Base-by-base conservation (phyloP, 1,139 yeast species). In the Casaregolazyma suthepensis region DNA sequence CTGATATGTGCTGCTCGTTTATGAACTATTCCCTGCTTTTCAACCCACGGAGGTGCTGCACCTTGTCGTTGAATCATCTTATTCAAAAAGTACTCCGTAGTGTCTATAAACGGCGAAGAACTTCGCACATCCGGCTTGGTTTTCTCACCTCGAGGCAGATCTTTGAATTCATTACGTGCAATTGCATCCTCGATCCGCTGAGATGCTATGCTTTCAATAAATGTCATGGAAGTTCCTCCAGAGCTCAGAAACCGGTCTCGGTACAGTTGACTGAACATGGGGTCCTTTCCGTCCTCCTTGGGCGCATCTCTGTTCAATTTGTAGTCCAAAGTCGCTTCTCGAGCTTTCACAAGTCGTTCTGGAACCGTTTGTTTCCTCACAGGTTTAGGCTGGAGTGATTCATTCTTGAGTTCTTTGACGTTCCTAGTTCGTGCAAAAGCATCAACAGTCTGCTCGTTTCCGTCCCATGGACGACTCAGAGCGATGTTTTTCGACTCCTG, bases 1-100 rank as follows among this genome's bases (percentile, higher is more conserved):
- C 89, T 67, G 54, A 87, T 80, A 0, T 64, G 63, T 1, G 61
- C 64, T 4, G 85, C 74, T 40, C 77, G 78, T 1, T 63, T 58
- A 49, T 77, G 78, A 3, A 87, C 76, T 3, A 78, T 75, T 47
- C 81, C 79, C 67, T 89, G 96, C 52, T 79, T 82, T 62, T 88
- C 95, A 35, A 89, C 83, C 96, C 96, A 89, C 0, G 95, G 94
- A 0, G 96, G 96, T 10, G 83, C 73, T 0, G 87, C 83, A 48
- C 87, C 90, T 66, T 89, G 96, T 46, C 80, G 79, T 59, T 80
- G 83, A 56, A 89, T 71, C 49, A 89, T 83, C 61, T 87, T 82
- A 58, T 83, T 84, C 66, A 89, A 71, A 63, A 87, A 87, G 62
- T 78, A 81, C 59, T 80, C 86, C 0, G 87, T 82, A 26, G 80